phyloP scores from a whole-genome alignment of 805 yeast genomes.

The Pichia scutulata region DNA sequence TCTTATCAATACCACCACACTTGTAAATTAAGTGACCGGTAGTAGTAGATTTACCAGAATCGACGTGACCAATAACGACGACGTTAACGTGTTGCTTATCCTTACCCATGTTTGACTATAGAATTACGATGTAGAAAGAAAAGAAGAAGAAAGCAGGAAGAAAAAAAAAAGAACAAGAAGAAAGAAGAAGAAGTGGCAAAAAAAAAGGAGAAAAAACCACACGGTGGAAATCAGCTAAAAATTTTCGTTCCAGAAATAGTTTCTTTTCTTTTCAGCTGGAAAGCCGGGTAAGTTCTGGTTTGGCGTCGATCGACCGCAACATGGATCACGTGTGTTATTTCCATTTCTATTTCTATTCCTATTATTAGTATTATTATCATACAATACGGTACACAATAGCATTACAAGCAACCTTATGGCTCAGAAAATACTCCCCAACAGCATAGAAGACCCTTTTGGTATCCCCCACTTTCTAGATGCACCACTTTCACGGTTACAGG shows the following conservation, averaged over 20 bases:
- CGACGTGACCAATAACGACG: conserved; percentile 99
- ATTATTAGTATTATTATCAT: too few species aligned
- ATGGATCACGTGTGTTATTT: not conserved
- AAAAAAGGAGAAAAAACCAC: not conserved
- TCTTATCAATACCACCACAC: conserved; percentile 99
- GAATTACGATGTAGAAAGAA: not conserved
- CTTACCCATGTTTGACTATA: conserved; percentile 55
- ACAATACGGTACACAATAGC: too few species aligned
- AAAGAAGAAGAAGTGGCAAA: not conserved
- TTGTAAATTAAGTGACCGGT: conserved; percentile 98
- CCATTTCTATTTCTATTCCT: not conserved
- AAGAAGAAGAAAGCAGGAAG: not conserved
- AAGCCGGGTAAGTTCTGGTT: not conserved
- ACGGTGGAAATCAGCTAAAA: not conserved
- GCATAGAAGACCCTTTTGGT: not conserved
- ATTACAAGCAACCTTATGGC: not conserved
- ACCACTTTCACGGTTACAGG: not conserved
- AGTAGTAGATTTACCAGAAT: conserved; percentile 97
- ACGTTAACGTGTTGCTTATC: conserved; percentile 98
- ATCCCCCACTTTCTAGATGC: not conserved
- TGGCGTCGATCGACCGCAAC: not conserved
- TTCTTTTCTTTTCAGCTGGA: too few species aligned
- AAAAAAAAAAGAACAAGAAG: not conserved
- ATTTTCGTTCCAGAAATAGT: too few species aligned
- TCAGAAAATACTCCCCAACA: conserved; percentile 1